A percentile compares a stretch with the other conserved stretches of the same genome.
phyloP scores from a whole-genome alignment of 1,139 yeast species.

The Pichia sp. region DNA sequence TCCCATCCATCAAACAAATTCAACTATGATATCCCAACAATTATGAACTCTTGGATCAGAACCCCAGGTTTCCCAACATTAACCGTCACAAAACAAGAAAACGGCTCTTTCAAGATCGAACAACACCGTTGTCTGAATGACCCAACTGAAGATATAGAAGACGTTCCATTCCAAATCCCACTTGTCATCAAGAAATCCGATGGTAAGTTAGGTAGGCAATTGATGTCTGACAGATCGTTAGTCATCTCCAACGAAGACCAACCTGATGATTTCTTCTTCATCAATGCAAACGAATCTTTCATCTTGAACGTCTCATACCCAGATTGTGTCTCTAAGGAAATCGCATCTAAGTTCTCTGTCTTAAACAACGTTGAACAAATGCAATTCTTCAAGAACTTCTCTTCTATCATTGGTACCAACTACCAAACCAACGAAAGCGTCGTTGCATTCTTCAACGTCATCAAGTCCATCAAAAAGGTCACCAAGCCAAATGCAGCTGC shows the following conservation, averaged over 20 bases:
- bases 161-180: constrained; percentile 52
- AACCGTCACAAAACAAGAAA: constrained; percentile 36
- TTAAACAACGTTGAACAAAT: constrained; percentile 36
- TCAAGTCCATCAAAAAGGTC: constrained; percentile 31
- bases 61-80: constrained; percentile 59
- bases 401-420: constrained; percentile 32
- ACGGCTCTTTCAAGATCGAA: constrained; percentile 34
- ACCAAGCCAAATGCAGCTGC: constrained; percentile 26
- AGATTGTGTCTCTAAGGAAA: constrained; percentile 16
- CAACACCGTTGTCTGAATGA: constrained; percentile 52
- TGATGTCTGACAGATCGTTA: constrained; percentile 49
- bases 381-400: constrained; percentile 40
- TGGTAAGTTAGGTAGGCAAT: constrained; percentile 38
- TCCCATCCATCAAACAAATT: constrained; percentile 25
- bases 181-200: constrained; percentile 42
- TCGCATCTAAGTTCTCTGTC: constrained; percentile 25
- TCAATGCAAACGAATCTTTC: constrained; percentile 50
- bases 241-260: constrained; percentile 33
- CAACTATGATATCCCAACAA: constrained; percentile 38
- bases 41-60: constrained; percentile 59
- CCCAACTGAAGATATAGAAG: constrained; percentile 38
- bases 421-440: constrained; percentile 34
- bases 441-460: constrained; percentile 33
- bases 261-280: constrained; percentile 32
- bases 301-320: constrained; percentile 28